Base-by-base conservation (phyloP, 768 basidiomycete species). In the Amanita molliuscula region DNA sequence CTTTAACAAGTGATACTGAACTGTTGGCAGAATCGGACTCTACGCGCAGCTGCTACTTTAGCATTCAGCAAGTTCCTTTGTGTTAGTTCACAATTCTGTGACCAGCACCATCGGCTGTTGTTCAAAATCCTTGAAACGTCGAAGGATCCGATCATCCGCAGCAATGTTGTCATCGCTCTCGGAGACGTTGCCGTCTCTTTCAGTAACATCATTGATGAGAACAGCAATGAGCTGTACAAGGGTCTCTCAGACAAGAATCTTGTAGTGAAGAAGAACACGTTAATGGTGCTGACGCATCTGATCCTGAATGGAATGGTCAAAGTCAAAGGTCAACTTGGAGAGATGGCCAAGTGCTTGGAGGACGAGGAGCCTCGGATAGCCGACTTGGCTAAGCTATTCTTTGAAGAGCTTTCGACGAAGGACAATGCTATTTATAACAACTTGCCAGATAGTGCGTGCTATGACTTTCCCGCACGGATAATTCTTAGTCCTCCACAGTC, bases 361-460 rank as follows among this genome's bases (percentile, higher is more conserved):
- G 95, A 98, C 64, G 73, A 78, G 20, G 95, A 97, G 51, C 74
- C 74, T 41, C 68, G 95, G 11, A 86, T 99, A 52, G 79, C 88
- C 15, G 95, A 97, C 59, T 75, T 99, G 34, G 95, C 96, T n/a
- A 95, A 93, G 65, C 63, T 99, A 44, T 99, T 99, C 80, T 99
- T 99, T 73, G 87, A 81, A 18, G 94, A 98, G 61, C 68, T 99
- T 47, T 85, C 90, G 29, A 93, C 90, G 23, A 99, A 98, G 68
- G 96, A 98, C 58, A 99, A 99, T 62, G 96, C 94, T 6, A 94
- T 99, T 51, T 97, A 98, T 63, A 98, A 98, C 67, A 99, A 99
- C 64, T 67, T 99, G 58, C 96, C 94, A 2, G 96, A 99, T 67
- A 88, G 89, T 88, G 58, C 29, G 81, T 51, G 9, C 10, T 36